Evolutionary conservation across 163 green algal species (phyloP), one percentile per base, ranked within the genome.

Genomic region (Scenedesmus sp.): DNA sequence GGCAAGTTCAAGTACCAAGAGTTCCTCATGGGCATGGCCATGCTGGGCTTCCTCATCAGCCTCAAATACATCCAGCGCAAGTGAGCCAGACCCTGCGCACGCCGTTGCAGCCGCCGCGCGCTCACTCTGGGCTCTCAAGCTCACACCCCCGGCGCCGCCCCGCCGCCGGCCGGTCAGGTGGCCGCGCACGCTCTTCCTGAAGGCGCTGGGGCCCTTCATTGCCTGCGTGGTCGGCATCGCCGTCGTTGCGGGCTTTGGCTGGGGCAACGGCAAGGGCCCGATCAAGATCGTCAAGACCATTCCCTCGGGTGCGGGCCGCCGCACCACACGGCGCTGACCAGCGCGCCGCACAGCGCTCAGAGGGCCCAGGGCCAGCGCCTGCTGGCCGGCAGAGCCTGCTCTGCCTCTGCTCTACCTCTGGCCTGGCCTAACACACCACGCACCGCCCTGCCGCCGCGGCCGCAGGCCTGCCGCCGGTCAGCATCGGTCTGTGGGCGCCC

Each of bases 141-240:
- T n/a, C n/a, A n/a, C n/a, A n/a, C n/a, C n/a, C n/a, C n/a, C n/a
- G 39, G 7, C 39, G 7, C 7, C 39, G 39, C 39, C 7, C 39
- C 6, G 7, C 6, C 10, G 39, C 39, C 6, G 39, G 39, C 10
- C 7, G 0, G 2, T 0, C 47, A 83, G 54, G 58, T 65, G 69
- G 34, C 56, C 56, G 28, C 76, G 77, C 45, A 71, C 86, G 18
- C 56, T 64, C 57, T 87, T 82, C 69, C 24, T 95, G 14, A 82
- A 87, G 20, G 82, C 90, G 0, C 31, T 93, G 2, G 91, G 91
- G 6, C 91, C 91, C 2, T 77, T 95, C 29, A 85, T 84, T 3
- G 90, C 93, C 9, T 89, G 84, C 64, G 47, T 91, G 24, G 56
- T 94, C 17, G 91, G 70, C 58, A 78, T 78, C 26, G 34, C 39